A percentile compares a stretch with the other conserved stretches of the same genome.
phyloP scores from a whole-genome alignment of 805 yeast genomes.

The Geotrichum ghanense region DNA sequence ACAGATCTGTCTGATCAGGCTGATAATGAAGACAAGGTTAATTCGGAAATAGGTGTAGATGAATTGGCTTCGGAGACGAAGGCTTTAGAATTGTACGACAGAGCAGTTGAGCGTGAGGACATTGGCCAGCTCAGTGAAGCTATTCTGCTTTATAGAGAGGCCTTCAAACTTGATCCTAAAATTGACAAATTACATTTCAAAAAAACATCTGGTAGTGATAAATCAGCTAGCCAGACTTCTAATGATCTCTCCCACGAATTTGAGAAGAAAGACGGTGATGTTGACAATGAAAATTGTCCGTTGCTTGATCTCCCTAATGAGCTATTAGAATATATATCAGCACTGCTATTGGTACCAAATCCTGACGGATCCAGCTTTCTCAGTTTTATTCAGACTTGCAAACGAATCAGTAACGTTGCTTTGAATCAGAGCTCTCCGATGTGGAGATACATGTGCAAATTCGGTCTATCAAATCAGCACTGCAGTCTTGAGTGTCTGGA shows the following conservation, averaged over 20 bases:
- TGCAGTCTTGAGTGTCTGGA: background rate
- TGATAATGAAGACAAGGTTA: no score
- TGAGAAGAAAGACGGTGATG: slow-evolving; percentile 3
- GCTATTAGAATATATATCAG: background rate
- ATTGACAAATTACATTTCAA: slow-evolving; percentile 64
- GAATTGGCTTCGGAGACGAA: slow-evolving; percentile 15
- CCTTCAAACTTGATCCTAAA: slow-evolving; percentile 44
- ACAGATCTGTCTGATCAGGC: no score
- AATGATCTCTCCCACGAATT: background rate
- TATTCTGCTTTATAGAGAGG: slow-evolving; percentile 56
- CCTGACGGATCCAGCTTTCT: slow-evolving; percentile 11
- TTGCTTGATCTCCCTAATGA: background rate
- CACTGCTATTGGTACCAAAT: background rate
- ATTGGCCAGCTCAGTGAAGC: slow-evolving; percentile 79
- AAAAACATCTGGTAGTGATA: slow-evolving; percentile 11
- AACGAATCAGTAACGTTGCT: slow-evolving; percentile 8
- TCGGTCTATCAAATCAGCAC: background rate
- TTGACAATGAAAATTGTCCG: slow-evolving; percentile 1
- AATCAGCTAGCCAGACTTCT: background rate
- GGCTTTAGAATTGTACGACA: slow-evolving; percentile 57
- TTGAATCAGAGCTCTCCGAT: background rate
- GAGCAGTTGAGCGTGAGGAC: slow-evolving; percentile 60
- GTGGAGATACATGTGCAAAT: background rate
- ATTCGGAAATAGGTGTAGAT: background rate
- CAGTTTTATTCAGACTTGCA: slow-evolving; percentile 12